Evolutionary conservation across 192 early-diverging fungal species (phyloP).

Genomic region (Jimgerdemannia lactiflua): DNA sequence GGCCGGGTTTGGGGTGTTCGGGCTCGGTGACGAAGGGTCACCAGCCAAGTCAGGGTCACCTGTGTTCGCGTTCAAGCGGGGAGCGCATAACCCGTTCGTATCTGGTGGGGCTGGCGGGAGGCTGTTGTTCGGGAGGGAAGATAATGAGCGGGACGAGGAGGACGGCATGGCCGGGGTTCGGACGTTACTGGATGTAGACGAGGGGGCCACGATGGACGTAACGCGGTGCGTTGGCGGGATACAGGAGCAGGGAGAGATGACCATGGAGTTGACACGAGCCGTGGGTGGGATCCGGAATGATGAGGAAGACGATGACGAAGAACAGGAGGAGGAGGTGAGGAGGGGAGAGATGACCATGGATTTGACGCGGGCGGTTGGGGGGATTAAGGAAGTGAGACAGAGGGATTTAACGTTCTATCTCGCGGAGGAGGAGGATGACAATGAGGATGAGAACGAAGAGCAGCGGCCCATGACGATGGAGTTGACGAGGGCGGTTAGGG

Average conservation of each 20-base stretch:
- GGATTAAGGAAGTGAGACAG: not conserved
- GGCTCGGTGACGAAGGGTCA: not conserved
- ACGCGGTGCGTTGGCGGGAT: not conserved
- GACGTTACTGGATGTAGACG: slow-evolving; percentile 19
- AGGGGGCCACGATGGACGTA: not conserved
- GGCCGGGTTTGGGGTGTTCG: not conserved
- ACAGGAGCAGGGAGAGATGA: slow-evolving; percentile 25
- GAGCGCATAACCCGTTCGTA: not conserved
- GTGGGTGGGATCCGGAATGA: slow-evolving; percentile 19
- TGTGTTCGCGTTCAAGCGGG: not conserved
- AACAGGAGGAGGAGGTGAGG: slow-evolving; percentile 10
- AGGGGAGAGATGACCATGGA: slow-evolving; percentile 15
- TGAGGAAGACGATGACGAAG: slow-evolving; percentile 27
- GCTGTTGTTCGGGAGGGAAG: slow-evolving; percentile 14
- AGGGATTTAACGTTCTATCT: slow-evolving; percentile 6
- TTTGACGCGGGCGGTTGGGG: slow-evolving; percentile 7
- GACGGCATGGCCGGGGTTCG: not conserved
- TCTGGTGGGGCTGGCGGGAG: not conserved
- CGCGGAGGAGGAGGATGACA: slow-evolving; percentile 27
- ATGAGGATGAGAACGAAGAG: slow-evolving; percentile 20
- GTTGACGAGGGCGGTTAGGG: slow-evolving; percentile 27
- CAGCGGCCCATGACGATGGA: slow-evolving; percentile 29
- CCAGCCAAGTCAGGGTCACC: not conserved
- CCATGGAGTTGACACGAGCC: slow-evolving; percentile 2
- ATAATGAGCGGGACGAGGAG: not conserved